These are phyloP conservation scores for Hamamelis virginiana DNA, from an alignment of 164 flowering plant genomes.

Conservation along the genomic window DNA sequence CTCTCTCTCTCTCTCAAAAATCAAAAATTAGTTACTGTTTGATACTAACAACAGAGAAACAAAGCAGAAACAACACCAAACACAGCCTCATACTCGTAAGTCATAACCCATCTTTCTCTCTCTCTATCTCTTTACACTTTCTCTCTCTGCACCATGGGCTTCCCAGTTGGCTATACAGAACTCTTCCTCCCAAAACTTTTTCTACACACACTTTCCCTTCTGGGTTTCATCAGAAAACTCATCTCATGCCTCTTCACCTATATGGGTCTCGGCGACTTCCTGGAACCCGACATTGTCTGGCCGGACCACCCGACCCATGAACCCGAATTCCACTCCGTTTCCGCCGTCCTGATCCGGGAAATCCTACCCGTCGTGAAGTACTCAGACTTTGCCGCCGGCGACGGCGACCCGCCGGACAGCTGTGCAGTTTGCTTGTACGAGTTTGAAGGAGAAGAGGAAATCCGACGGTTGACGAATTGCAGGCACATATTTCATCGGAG, in stretches of 20 bases:
- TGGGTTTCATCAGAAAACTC: constrained; percentile 39
- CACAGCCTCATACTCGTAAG: no score
- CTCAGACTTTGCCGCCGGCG: constrained; percentile 32
- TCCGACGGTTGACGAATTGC: constrained; percentile 61
- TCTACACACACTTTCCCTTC: constrained; percentile 37
- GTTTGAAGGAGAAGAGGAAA: constrained; percentile 53
- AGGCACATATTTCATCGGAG: constrained; percentile 64
- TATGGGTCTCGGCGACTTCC: constrained; percentile 46
- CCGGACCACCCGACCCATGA: constrained; percentile 12
- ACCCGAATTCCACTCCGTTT: constrained; percentile 22
- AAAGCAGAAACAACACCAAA: no score
- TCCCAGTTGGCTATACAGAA: constrained; percentile 55
- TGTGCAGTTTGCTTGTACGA: constrained; percentile 78
- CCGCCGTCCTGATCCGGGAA: constrained; percentile 50
- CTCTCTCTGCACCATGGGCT: constrained; percentile 55
- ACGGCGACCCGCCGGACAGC: constrained; percentile 34
- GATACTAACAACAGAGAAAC: no score
- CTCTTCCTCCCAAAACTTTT: constrained; percentile 53
- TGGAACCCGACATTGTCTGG: constrained; percentile 42
- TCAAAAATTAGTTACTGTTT: not conserved
- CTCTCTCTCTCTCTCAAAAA: constrained; percentile 5
- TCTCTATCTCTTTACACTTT: not conserved
- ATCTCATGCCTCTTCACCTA: constrained; percentile 30
- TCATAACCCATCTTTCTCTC: constrained; percentile 13
- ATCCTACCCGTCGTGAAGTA: constrained; percentile 58